phyloP scores from a whole-genome alignment of 495 filamentous ascomycete species.

The Aspergillus nidulans region DNA sequence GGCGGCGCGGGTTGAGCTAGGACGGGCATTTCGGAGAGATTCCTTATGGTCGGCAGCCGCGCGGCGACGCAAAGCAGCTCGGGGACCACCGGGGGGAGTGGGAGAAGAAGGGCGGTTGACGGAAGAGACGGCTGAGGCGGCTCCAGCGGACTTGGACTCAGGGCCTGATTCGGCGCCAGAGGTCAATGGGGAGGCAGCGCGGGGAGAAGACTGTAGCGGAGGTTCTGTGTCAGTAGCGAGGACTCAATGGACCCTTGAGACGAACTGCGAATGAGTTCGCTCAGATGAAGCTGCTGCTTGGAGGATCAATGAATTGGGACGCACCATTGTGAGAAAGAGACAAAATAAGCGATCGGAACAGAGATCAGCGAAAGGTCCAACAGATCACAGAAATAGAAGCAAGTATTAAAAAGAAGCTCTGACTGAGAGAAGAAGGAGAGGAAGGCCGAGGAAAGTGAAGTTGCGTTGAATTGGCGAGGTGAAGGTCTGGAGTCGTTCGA shows the following conservation, averaged over 20 bases:
- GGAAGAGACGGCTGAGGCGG: conserved; percentile 57
- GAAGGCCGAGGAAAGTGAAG: conserved; percentile 12
- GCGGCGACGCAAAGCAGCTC: conserved; percentile 87
- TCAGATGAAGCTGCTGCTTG: neutral
- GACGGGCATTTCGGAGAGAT: conserved; percentile 83
- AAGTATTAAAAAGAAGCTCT: conserved; percentile 10
- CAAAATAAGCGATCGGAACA: conserved; percentile 13
- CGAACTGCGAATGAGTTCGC: neutral
- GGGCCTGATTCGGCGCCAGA: conserved; percentile 48
- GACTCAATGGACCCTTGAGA: neutral
- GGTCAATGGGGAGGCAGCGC: conserved; percentile 46
- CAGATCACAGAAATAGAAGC: conserved; percentile 8
- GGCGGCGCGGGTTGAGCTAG: conserved; percentile 84
- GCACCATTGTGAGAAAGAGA: conserved; percentile 37
- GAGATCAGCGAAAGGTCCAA: conserved; percentile 8
- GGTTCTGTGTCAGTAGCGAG: neutral
- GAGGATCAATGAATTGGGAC: conserved; percentile 5
- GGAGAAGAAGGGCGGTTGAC: conserved; percentile 78
- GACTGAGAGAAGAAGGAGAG: conserved; percentile 12
- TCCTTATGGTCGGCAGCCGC: conserved; percentile 95
- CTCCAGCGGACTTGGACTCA: conserved; percentile 61
- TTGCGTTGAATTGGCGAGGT: conserved; percentile 11
- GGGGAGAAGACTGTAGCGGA: conserved; percentile 36
- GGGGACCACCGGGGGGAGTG: conserved; percentile 86
- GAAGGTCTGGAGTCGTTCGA: conserved; percentile 31